A percentile compares a stretch with the other conserved stretches of the same genome.
phyloP scores from a whole-genome alignment of 768 basidiomycete species.

The Xerocomellus amylosporus region DNA sequence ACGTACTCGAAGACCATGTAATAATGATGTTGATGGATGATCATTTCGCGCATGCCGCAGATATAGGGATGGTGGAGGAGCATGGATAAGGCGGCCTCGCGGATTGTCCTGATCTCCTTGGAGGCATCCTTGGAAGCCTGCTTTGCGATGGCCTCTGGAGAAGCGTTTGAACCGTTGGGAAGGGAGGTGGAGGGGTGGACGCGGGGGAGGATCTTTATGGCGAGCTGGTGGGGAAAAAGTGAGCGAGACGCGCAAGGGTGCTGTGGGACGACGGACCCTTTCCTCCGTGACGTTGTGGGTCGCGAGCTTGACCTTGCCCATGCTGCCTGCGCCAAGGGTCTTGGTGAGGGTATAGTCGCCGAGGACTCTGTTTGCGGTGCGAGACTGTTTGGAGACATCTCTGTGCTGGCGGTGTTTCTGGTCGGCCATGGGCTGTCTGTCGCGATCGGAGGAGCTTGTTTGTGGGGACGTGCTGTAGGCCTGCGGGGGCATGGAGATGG shows the following conservation, averaged over 20 bases:
- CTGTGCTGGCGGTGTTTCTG: conserved; percentile 31
- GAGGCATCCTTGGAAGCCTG: conserved; percentile 88
- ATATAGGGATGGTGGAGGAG: conserved; percentile 98
- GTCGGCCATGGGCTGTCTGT: conserved; percentile 28
- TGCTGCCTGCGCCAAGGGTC: conserved; percentile 95
- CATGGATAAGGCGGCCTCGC: conserved; percentile 93
- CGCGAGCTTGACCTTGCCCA: conserved; percentile 99
- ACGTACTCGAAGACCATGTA: conserved; percentile 99
- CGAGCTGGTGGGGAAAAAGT: conserved; percentile 55
- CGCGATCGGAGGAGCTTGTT: conserved; percentile 33
- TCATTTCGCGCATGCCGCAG: conserved; percentile 99
- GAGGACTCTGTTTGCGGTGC: conserved; percentile 52
- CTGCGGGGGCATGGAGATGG: conserved; percentile 76
- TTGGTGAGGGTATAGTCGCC: conserved; percentile 97
- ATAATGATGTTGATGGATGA: conserved; percentile 95
- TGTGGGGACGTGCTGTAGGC: conserved; percentile 36
- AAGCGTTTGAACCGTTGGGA: conserved; percentile 43
- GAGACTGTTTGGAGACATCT: conserved; percentile 36
- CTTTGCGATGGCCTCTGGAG: conserved; percentile 62
- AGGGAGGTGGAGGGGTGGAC: conserved; percentile 60
- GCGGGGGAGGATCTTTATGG: conserved; percentile 98
- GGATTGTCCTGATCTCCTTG: conserved; percentile 93
- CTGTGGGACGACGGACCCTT: conserved; percentile 59
- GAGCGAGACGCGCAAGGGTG: conserved; percentile 5
- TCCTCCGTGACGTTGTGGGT: conserved; percentile 86